These are phyloP conservation scores for Aspergillus novofumigatus DNA, from an alignment of 2,329 filamentous ascomycete genomes.

Conservation along the genomic window DNA sequence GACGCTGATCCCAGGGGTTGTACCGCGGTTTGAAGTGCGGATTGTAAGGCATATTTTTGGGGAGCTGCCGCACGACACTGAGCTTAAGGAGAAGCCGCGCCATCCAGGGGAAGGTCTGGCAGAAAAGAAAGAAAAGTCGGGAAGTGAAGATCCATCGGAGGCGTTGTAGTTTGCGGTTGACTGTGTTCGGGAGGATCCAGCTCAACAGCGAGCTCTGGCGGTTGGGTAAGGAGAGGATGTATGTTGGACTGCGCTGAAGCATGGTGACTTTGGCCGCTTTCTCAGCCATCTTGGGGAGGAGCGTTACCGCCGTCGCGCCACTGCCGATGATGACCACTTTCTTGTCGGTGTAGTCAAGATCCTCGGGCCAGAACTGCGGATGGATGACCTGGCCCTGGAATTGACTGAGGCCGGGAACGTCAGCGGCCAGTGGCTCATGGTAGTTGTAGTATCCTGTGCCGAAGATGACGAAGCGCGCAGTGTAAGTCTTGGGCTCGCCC, in stretches of 20 bases:
- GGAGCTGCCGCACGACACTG: slow-evolving; percentile 49
- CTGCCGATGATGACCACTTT: slow-evolving; percentile 69
- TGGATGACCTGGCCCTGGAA: slow-evolving; percentile 64
- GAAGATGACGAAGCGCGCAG: slow-evolving; percentile 51
- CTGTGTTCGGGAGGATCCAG: slow-evolving; percentile 36
- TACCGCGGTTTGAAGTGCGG: slow-evolving; percentile 64
- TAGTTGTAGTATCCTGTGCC: slow-evolving; percentile 74
- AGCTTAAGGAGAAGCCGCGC: slow-evolving; percentile 48
- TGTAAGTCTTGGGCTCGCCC: slow-evolving; percentile 27
- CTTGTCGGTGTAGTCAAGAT: slow-evolving; percentile 63
- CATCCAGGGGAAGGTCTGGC: slow-evolving; percentile 50
- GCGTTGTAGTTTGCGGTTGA: slow-evolving; percentile 24
- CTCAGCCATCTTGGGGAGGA: slow-evolving; percentile 66
- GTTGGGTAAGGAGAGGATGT: slow-evolving; percentile 56
- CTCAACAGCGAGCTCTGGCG: slow-evolving; percentile 13
- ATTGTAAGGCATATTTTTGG: slow-evolving; percentile 51
- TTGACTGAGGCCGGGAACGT: slow-evolving; percentile 63
- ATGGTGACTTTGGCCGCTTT: slow-evolving; percentile 67
- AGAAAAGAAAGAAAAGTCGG: slow-evolving; percentile 51
- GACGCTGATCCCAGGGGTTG: slow-evolving; percentile 67
- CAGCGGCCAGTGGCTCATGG: slow-evolving; percentile 54
- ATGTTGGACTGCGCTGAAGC: slow-evolving; percentile 74
- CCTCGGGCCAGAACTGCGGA: slow-evolving; percentile 72
- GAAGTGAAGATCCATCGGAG: slow-evolving; percentile 49
- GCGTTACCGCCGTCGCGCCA: slow-evolving; percentile 74